phyloP scores from a whole-genome alignment of 345 rosid genomes.

The Eucalyptus tenuipes region DNA sequence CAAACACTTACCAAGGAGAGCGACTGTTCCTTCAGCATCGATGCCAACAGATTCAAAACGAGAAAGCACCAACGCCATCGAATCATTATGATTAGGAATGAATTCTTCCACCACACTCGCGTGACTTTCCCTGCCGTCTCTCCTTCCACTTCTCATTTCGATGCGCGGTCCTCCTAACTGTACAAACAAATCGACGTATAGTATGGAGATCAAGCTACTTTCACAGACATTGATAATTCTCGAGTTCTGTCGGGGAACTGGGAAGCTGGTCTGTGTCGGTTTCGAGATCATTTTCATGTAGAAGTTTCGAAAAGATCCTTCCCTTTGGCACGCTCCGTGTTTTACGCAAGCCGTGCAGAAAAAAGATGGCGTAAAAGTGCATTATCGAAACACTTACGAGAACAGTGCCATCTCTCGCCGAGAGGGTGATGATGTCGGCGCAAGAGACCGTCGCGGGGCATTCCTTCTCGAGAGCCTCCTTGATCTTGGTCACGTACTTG shows the following conservation, averaged over 20 bases:
- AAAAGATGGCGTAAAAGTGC: too few relatives aligned
- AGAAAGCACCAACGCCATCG: slow-evolving; percentile 43
- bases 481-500: slow-evolving; percentile 59
- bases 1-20: slow-evolving; percentile 41
- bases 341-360: not conserved
- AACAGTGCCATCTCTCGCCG: slow-evolving; percentile 73
- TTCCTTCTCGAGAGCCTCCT: slow-evolving; percentile 63
- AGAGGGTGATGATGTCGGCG: slow-evolving; percentile 70
- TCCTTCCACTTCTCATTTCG: slow-evolving; percentile 72
- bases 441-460: slow-evolving; percentile 79
- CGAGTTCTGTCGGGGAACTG: not conserved
- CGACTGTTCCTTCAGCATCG: slow-evolving; percentile 58
- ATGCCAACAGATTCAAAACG: slow-evolving; percentile 48
- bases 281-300: not conserved
- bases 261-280: not conserved
- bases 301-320: not conserved
- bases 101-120: slow-evolving; percentile 13
- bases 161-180: slow-evolving; percentile 75
- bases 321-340: not conserved
- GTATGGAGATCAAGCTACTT: not conserved
- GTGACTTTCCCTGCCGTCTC: slow-evolving; percentile 55
- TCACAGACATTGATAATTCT: not conserved
- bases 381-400: slow-evolving; percentile 18
- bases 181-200: not conserved
- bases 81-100: slow-evolving; percentile 68